These are phyloP conservation scores for Ganoderma sp. DNA, from an alignment of 1,284 basidiomycete genomes.

Conservation along the genomic window DNA sequence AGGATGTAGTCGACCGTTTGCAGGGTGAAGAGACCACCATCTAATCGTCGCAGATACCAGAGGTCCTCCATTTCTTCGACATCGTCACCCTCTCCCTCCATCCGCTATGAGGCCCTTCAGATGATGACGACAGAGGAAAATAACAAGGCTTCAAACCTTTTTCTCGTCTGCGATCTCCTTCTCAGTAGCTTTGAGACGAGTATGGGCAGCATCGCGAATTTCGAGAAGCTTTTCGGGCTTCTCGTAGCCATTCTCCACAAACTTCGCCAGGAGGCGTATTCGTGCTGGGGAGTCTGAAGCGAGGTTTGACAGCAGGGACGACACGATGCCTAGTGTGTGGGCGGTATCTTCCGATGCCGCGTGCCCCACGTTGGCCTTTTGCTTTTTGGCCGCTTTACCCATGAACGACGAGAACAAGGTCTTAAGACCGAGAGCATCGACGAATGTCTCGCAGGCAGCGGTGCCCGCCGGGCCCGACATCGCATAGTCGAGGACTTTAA, in stretches of 20 bases:
- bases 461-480: slow-evolving; percentile 83
- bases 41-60: slow-evolving; percentile 85
- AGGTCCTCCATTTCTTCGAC: slow-evolving; percentile 73
- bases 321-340: slow-evolving; percentile 88
- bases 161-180: slow-evolving; percentile 69
- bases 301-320: slow-evolving; percentile 89
- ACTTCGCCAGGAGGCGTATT: slow-evolving; percentile 89
- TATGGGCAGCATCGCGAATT: slow-evolving; percentile 74
- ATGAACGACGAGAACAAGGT: slow-evolving; percentile 90
- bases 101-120: slow-evolving; percentile 46
- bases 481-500: slow-evolving; percentile 92
- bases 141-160: slow-evolving; percentile 51
- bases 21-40: slow-evolving; percentile 86
- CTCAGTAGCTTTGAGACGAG: slow-evolving; percentile 64
- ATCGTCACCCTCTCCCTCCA: slow-evolving; percentile 63
- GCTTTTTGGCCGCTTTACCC: slow-evolving; percentile 80
- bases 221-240: slow-evolving; percentile 94
- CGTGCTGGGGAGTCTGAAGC: slow-evolving; percentile 84
- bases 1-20: slow-evolving; percentile 93
- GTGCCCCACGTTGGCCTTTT: slow-evolving; percentile 53
- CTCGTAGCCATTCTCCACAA: slow-evolving; percentile 90
- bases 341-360: slow-evolving; percentile 83
- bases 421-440: slow-evolving; percentile 88
- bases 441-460: slow-evolving; percentile 82
- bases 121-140: not conserved